Base-by-base conservation (phyloP, 1,139 yeast genomes). In the Pichia sp. region DNA sequence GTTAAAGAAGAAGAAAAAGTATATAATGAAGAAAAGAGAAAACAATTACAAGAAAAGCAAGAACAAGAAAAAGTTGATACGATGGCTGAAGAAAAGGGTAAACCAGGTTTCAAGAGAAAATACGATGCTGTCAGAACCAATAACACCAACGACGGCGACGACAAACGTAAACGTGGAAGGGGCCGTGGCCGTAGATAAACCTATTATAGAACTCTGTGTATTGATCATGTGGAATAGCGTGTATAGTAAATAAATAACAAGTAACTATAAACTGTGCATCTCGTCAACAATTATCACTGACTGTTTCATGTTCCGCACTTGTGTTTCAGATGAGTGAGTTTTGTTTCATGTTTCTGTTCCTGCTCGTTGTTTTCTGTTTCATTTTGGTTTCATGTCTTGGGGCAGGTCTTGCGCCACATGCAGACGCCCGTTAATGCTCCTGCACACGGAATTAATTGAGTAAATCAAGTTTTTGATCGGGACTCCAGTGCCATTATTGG, bases 1-100 rank as follows among this genome's bases (percentile, higher is more conserved):
- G 75, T 85, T 26, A 87, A 83, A 56, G 79, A 79, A 39, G 84
- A 80, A 54, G 94, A 85, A 57, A 34, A 27, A 9, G 29, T 33
- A 6, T 69, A 68, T 40, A 79, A 69, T 8, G 38, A 38, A n/a
- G 48, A 44, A 21, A 26, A 40, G 56, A 58, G 15, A 43, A 28
- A 28, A 13, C 18, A 23, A 13, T 11, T n/a, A 8, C 18, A 21
- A 21, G 24, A 15, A 6, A 21, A 14, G 9, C 39, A 22, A 19
- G 27, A 31, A 21, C 21, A 37, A 50, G 36, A 45, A 41, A 37
- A 41, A 41, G 42, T 50, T 43, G 21, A 45, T 39, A n/a, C 46
- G 26, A 22, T 7, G 19, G 20, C 14, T 16, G 16, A 25, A 28
- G 37, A 15, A 23, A 33, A 7, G 19, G 11, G 7, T 13, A 14